Base-by-base conservation (phyloP, 805 yeast species). In the Blastobotrys muscicola region DNA sequence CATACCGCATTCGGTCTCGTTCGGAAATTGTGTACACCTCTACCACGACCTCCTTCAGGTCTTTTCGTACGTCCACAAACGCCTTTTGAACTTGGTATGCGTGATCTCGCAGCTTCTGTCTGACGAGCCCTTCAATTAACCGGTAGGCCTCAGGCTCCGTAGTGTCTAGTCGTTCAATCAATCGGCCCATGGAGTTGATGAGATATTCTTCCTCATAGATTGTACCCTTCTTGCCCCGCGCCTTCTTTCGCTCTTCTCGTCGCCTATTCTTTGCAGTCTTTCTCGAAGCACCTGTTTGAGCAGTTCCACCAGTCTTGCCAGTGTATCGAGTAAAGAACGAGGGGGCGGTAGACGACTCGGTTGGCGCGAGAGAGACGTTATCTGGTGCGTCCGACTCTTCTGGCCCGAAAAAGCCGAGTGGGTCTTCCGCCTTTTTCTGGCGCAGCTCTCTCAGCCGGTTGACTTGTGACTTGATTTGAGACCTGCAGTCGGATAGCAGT, bases 221-320 rank as follows among this genome's bases (percentile, higher is more conserved):
- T 5, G 97, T 90, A 38, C 97, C 97, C 67, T 92, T 92, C 69
- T 94, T 86, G 47, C 99, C 99, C 55, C 95, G 78, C 2, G 98
- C 99, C 47, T 79, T 75, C 67, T 92, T 92, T 56, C 98, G 77
- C 59, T 90, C 98, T 64, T 90, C 97, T 52, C 98, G 77, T 61
- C 95, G 84, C 51, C 80, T 77, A 63, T 92, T 92, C 66, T 92
- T 92, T 5, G 94, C 75, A 0, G 98, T 89, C 57, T 82, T 75
- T 62, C 99, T 76, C 0, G 96, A 81, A 2, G 92, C 97, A 26
- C 97, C 97, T 0, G 98, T 92, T 58, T 84, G 83, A 3, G 97
- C 97, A 2, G 98, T 92, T 16, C 95, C 95, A 1, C 82, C 72
- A 1, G 97, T 89, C 64, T 90, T 89, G 50, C 97, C 98, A 0